Percentiles rank a stretch among this genome's conserved stretches.
phyloP scores from a whole-genome alignment of 2,329 filamentous ascomycete species.

The Penicillium sclerotiorum region DNA sequence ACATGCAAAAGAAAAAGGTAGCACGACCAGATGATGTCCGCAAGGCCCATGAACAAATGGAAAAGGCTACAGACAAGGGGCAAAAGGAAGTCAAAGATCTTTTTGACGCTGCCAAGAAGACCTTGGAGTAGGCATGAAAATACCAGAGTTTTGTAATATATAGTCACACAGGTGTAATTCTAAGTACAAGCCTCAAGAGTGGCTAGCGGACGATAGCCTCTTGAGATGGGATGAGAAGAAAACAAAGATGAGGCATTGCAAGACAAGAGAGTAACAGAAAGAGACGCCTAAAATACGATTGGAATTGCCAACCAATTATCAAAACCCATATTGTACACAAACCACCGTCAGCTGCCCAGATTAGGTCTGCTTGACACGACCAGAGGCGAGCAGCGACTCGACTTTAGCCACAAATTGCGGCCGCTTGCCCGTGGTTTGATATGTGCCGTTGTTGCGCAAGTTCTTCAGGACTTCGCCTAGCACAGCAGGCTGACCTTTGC shows the following conservation, averaged over 20 bases:
- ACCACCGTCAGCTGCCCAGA: conserved; percentile 4
- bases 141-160: conserved; percentile 6
- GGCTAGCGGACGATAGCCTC: no score
- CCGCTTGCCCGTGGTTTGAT: conserved; percentile 39
- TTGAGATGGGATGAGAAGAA: no score
- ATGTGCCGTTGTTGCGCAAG: conserved; percentile 46
- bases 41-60: conserved; percentile 52
- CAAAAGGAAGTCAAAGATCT: conserved; percentile 50
- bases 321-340: conserved; percentile 25
- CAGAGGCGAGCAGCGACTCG: conserved; percentile 36
- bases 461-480: conserved; percentile 38
- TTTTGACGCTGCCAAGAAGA: conserved; percentile 46
- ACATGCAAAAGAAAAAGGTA: conserved; percentile 47
- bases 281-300: conserved; percentile 1
- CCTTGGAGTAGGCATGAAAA: conserved; percentile 36
- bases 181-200: conserved; percentile 12
- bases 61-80: conserved; percentile 50
- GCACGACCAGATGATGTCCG: conserved; percentile 49
- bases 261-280: conserved; percentile 4
- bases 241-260: no score
- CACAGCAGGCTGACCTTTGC: conserved; percentile 27
- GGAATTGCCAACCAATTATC: conserved; percentile 4
- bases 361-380: conserved; percentile 31
- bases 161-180: conserved; percentile 15
- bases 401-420: conserved; percentile 42